Conservation (phyloP, 1,284 basidiomycete species). For the Rhodotorula glutinis region DNA sequence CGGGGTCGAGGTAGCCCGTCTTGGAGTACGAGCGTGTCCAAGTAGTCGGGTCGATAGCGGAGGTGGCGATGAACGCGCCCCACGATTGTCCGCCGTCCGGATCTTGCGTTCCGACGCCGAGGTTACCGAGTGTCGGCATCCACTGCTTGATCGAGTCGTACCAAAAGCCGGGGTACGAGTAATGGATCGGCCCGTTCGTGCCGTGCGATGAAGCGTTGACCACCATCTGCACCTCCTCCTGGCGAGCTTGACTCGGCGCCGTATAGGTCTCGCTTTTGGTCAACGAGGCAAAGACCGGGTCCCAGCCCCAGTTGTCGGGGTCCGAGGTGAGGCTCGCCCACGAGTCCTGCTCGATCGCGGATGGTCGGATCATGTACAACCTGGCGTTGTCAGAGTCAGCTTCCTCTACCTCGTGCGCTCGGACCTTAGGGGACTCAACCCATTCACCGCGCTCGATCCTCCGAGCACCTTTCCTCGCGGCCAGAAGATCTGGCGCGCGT, state of each 20-base stretch:
- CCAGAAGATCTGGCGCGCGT: constrained; percentile 43
- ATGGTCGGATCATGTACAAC: constrained; percentile 59
- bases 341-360: constrained; percentile 50
- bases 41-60: constrained; percentile 62
- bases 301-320: constrained; percentile 57
- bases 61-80: constrained; percentile 61
- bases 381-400: constrained; percentile 43
- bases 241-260: constrained; percentile 45
- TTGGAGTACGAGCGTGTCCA: constrained; percentile 32
- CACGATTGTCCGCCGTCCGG: constrained; percentile 51
- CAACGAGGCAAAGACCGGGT: constrained; percentile 55
- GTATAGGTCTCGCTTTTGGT: constrained; percentile 56
- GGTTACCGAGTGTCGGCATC: constrained; percentile 38
- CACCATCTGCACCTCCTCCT: constrained; percentile 48
- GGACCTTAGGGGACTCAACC: constrained; percentile 6
- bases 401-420: constrained; percentile 49
- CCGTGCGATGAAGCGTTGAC: constrained; percentile 53
- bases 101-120: constrained; percentile 39
- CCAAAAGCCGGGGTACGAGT: constrained; percentile 37
- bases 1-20: constrained; percentile 62
- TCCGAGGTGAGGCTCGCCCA: constrained; percentile 45
- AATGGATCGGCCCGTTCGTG: constrained; percentile 52
- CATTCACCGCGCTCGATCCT: constrained; percentile 40
- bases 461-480: constrained; percentile 43
- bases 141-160: constrained; percentile 37